Evolutionary conservation across 1,284 basidiomycete species (phyloP).

Genomic region (Cryptococcus hybrid): DNA sequence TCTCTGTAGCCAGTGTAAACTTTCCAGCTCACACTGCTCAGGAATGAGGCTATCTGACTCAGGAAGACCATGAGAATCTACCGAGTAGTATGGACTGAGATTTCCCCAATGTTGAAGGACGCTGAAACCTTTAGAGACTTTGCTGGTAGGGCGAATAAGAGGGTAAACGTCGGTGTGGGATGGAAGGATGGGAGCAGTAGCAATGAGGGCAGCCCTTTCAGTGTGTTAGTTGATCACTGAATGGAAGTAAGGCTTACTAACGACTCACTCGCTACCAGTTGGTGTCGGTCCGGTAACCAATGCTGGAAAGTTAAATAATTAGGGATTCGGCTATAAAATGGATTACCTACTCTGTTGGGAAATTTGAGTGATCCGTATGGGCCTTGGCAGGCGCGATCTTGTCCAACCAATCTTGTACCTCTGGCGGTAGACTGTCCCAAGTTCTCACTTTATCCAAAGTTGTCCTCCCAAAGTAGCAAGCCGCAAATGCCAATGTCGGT

Average conservation of each 20-base stretch:
- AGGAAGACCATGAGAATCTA: constrained; percentile 51
- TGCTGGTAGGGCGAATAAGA: constrained; percentile 54
- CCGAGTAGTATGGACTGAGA: constrained; percentile 51
- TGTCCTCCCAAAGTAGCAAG: constrained; percentile 25
- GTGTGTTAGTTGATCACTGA: constrained; percentile 3
- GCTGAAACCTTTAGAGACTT: constrained; percentile 36
- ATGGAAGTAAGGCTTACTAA: neutral
- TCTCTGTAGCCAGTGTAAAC: constrained; percentile 51
- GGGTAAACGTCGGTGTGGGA: constrained; percentile 67
- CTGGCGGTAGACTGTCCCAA: constrained; percentile 36
- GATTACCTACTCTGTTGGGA: constrained; percentile 44
- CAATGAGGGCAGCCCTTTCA: constrained; percentile 61
- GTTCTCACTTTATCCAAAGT: constrained; percentile 20
- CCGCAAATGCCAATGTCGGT: constrained; percentile 19
- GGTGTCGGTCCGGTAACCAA: constrained; percentile 82
- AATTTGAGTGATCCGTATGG: constrained; percentile 28
- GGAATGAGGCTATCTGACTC: constrained; percentile 45
- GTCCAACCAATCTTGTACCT: constrained; percentile 38
- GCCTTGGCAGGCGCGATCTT: constrained; percentile 16
- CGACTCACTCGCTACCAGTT: constrained; percentile 67
- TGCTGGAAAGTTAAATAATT: constrained; percentile 40
- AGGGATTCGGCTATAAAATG: neutral
- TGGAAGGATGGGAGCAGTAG: constrained; percentile 73
- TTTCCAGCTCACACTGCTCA: constrained; percentile 47
- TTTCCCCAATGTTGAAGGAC: constrained; percentile 53